phyloP scores from a whole-genome alignment of 2,329 filamentous ascomycete species.

The Diaporthe sp. region DNA sequence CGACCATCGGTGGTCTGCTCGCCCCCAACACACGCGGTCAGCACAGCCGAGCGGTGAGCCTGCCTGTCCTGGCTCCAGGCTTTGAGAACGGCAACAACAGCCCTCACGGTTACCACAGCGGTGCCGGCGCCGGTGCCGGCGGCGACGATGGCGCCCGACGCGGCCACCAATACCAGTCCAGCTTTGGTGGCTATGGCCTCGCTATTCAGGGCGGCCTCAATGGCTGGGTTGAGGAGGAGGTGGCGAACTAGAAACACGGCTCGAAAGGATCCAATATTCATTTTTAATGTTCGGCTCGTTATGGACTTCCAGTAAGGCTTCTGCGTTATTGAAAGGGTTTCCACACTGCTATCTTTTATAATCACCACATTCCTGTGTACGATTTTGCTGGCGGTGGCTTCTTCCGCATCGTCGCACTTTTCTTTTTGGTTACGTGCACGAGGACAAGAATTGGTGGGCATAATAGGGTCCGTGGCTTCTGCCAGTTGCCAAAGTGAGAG shows the following conservation, averaged over 20 bases:
- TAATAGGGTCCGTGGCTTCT: slow-evolving; percentile 36
- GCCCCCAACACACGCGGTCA: slow-evolving; percentile 77
- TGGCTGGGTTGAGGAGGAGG: slow-evolving; percentile 78
- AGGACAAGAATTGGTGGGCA: slow-evolving; percentile 30
- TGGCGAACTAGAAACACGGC: slow-evolving; percentile 64
- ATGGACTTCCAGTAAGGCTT: slow-evolving; percentile 36
- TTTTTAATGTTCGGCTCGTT: slow-evolving; percentile 45
- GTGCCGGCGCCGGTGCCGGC: slow-evolving; percentile 52
- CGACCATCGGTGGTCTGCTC: slow-evolving; percentile 82
- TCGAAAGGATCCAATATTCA: slow-evolving; percentile 44
- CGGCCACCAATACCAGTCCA: slow-evolving; percentile 76
- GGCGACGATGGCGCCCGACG: slow-evolving; percentile 67
- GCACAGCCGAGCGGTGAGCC: slow-evolving; percentile 87
- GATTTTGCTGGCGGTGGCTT: slow-evolving; percentile 39
- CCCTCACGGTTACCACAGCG: slow-evolving; percentile 59
- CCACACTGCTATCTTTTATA: slow-evolving; percentile 40
- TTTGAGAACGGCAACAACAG: slow-evolving; percentile 72
- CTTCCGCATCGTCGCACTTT: slow-evolving; percentile 32
- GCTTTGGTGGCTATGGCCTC: slow-evolving; percentile 73
- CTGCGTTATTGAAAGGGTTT: slow-evolving; percentile 38
- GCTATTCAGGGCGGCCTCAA: slow-evolving; percentile 75
- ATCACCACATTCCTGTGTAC: slow-evolving; percentile 42
- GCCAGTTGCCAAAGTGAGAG: slow-evolving; percentile 1
- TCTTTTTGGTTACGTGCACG: slow-evolving; percentile 26
- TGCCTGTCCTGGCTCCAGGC: slow-evolving; percentile 79